Conservation (phyloP, 2,329 filamentous ascomycete species). For the Exophiala calicioides region DNA sequence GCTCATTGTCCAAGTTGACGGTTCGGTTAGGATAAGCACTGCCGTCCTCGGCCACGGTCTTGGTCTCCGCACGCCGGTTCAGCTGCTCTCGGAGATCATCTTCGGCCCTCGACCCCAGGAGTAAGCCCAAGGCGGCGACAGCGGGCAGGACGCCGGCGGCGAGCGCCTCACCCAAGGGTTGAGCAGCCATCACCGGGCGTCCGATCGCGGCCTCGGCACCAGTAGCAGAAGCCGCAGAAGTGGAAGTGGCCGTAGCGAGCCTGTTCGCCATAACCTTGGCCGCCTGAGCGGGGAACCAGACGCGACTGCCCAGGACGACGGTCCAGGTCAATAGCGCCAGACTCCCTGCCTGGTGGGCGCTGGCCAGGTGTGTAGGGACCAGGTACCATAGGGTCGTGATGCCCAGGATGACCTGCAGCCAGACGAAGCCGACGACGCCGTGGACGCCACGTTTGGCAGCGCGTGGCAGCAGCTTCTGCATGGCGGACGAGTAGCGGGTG, state of each 20-base stretch:
- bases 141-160: slow-evolving; percentile 7
- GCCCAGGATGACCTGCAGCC: slow-evolving; percentile 79
- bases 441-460: slow-evolving; percentile 68
- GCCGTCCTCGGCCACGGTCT: not conserved
- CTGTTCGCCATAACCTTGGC: slow-evolving; percentile 19
- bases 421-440: slow-evolving; percentile 80
- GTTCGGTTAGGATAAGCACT: too few species aligned
- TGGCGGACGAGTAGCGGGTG: slow-evolving; percentile 65
- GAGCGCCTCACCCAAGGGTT: not conserved
- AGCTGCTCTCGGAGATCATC: slow-evolving; percentile 2
- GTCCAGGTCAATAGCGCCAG: slow-evolving; percentile 81
- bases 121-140: slow-evolving; percentile 3
- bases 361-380: slow-evolving; percentile 83
- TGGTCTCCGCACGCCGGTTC: not conserved
- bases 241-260: not conserved
- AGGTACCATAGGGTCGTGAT: slow-evolving; percentile 92
- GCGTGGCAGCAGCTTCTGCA: slow-evolving; percentile 61
- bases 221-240: too few species aligned
- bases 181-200: too few species aligned
- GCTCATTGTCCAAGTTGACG: too few species aligned
- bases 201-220: too few species aligned
- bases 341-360: slow-evolving; percentile 88
- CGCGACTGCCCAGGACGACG: slow-evolving; percentile 73
- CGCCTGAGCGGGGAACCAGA: slow-evolving; percentile 64
- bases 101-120: slow-evolving; percentile 5